phyloP scores from a whole-genome alignment of 352 stramenopile genomes.

The Thalassiosira ordinaria region DNA sequence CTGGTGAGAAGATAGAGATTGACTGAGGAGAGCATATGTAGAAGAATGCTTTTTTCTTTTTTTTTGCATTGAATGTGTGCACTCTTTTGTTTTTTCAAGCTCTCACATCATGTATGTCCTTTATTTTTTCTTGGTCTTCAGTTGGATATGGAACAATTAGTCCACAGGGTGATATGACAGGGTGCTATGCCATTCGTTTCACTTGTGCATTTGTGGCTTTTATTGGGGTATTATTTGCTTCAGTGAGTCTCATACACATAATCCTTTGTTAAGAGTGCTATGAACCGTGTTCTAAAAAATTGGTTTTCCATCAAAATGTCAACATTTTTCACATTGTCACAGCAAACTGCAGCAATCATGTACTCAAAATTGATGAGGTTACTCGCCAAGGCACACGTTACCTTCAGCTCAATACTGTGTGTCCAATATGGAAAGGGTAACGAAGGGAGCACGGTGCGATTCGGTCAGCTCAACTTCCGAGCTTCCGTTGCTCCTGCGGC shows the following conservation, averaged over 20 bases:
- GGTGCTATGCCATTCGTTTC: conserved; percentile 39
- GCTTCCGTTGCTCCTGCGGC: conserved; percentile 9
- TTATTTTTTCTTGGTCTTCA: too few species aligned
- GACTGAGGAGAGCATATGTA: too few species aligned
- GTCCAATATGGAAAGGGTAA: conserved; percentile 46
- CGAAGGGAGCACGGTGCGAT: conserved; percentile 32
- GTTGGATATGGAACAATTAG: conserved; percentile 37
- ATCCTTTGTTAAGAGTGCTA: too few species aligned
- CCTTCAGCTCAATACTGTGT: conserved; percentile 45
- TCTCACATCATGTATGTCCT: too few species aligned
- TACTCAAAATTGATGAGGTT: conserved; percentile 44
- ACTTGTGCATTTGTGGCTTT: conserved; percentile 46
- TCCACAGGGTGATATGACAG: conserved; percentile 14
- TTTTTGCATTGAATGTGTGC: too few species aligned
- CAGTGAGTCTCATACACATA: neutral
- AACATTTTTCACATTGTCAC: neutral
- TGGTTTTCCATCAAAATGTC: too few species aligned
- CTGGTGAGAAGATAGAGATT: too few species aligned
- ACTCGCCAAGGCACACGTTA: conserved; percentile 34
- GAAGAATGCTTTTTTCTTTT: too few species aligned
- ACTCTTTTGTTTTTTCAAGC: too few species aligned
- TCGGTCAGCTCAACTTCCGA: conserved; percentile 37
- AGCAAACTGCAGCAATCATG: conserved; percentile 27
- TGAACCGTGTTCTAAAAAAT: too few species aligned
- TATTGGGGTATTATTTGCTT: conserved; percentile 40